phyloP scores from a whole-genome alignment of 257 asterid species.

The Datura wrightii region DNA sequence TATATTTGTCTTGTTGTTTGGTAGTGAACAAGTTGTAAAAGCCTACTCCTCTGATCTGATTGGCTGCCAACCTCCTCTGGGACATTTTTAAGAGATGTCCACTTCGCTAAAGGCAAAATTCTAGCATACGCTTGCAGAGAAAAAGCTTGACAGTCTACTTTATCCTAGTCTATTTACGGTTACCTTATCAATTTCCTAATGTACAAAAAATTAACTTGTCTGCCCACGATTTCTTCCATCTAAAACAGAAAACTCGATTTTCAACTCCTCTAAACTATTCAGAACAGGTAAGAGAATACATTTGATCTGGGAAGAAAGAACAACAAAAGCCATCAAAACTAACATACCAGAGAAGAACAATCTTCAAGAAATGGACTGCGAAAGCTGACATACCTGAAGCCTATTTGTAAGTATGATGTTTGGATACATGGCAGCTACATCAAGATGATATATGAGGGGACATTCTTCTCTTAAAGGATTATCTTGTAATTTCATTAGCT shows the following conservation, averaged over 20 bases:
- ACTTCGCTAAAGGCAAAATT: neutral
- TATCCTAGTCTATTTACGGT: slow-evolving; percentile 12
- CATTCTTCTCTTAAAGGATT: slow-evolving; percentile 83
- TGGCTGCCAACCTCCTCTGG: neutral
- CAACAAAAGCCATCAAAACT: neutral
- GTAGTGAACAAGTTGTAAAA: slow-evolving; percentile 23
- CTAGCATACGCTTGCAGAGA: neutral
- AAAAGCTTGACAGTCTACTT: neutral
- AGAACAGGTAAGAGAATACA: slow-evolving; percentile 22
- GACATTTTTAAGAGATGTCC: slow-evolving; percentile 13
- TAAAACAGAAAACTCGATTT: slow-evolving; percentile 20
- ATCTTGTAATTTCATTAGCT: slow-evolving; percentile 77
- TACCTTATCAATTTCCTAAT: slow-evolving; percentile 13
- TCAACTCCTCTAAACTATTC: slow-evolving; percentile 5
- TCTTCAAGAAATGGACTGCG: neutral
- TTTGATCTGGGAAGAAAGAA: neutral
- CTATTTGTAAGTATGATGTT: slow-evolving; percentile 96
- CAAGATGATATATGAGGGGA: slow-evolving; percentile 98
- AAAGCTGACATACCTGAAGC: slow-evolving; percentile 78
- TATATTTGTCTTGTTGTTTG: neutral
- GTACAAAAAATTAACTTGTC: neutral
- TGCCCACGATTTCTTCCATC: slow-evolving; percentile 7
- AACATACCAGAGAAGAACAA: slow-evolving; percentile 19
- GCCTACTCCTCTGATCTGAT: slow-evolving; percentile 19
- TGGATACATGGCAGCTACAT: slow-evolving; percentile 99